Evolutionary conservation across 1,284 basidiomycete species (phyloP).

Genomic region (Gastroboletus turbinatus): DNA sequence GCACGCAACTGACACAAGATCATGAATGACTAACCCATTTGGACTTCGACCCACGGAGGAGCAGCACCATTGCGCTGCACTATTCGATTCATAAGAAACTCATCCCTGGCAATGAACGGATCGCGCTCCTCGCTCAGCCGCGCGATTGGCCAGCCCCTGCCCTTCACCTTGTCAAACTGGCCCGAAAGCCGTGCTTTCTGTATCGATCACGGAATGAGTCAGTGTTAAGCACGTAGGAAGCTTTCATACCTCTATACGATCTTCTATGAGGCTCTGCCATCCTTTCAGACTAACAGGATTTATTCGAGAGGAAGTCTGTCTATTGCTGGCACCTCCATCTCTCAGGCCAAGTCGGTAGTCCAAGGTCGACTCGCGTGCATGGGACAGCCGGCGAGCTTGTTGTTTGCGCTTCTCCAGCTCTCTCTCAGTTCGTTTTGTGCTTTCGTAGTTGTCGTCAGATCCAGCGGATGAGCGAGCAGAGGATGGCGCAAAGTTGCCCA

Average conservation of each 20-base stretch:
- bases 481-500: slow-evolving; percentile 44
- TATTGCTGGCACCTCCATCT: slow-evolving; percentile 26
- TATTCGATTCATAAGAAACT: slow-evolving; percentile 88
- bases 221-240: not conserved
- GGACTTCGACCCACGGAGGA: slow-evolving; percentile 91
- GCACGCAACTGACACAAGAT: not conserved
- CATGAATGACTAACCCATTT: slow-evolving; percentile 51
- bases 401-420: slow-evolving; percentile 53
- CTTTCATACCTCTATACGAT: slow-evolving; percentile 68
- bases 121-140: slow-evolving; percentile 68
- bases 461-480: slow-evolving; percentile 23
- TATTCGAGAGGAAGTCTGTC: slow-evolving; percentile 31
- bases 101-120: slow-evolving; percentile 77
- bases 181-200: slow-evolving; percentile 71
- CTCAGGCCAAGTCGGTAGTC: slow-evolving; percentile 70
- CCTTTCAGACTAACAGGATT: slow-evolving; percentile 70
- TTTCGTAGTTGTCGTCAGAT: slow-evolving; percentile 46
- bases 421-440: slow-evolving; percentile 49
- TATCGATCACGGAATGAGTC: not conserved
- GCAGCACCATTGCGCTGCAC: slow-evolving; percentile 82
- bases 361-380: slow-evolving; percentile 69
- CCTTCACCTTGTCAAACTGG: slow-evolving; percentile 70
- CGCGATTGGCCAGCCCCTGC: slow-evolving; percentile 71
- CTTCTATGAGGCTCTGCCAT: slow-evolving; percentile 77
- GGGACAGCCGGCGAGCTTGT: slow-evolving; percentile 56